Evolutionary conservation across 2,329 filamentous ascomycete species (phyloP).

Genomic region (Thielaviopsis ethacetica): DNA sequence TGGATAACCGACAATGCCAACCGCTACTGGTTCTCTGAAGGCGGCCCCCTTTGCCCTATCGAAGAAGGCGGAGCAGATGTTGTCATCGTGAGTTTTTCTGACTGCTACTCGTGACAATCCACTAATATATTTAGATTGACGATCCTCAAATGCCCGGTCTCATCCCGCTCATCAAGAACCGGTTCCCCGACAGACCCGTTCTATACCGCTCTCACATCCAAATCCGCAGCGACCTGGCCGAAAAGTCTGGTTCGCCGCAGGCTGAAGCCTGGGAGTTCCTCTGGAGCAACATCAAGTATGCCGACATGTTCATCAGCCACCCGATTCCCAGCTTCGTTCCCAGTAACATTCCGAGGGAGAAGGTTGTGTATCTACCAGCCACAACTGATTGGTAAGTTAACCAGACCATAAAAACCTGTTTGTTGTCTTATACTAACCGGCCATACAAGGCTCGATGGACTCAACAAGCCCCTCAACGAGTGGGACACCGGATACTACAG

Average conservation of each 20-base stretch:
- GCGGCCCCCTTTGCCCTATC: slow-evolving; percentile 48
- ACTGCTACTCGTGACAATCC: neutral
- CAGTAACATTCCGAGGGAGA: slow-evolving; percentile 43
- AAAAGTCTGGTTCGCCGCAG: slow-evolving; percentile 46
- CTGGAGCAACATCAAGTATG: slow-evolving; percentile 52
- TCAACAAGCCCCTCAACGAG: slow-evolving; percentile 57
- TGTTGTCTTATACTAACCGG: slow-evolving; percentile 14
- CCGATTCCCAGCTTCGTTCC: slow-evolving; percentile 65
- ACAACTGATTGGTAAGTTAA: slow-evolving; percentile 55
- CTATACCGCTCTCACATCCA: slow-evolving; percentile 75
- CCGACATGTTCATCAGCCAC: slow-evolving; percentile 70
- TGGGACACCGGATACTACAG: slow-evolving; percentile 62
- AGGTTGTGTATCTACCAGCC: slow-evolving; percentile 60
- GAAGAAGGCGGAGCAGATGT: slow-evolving; percentile 60
- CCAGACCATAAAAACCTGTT: slow-evolving; percentile 5
- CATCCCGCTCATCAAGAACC: slow-evolving; percentile 56
- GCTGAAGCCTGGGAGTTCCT: slow-evolving; percentile 60
- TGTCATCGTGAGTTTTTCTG: slow-evolving; percentile 37
- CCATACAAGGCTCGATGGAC: slow-evolving; percentile 40
- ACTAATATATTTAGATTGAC: slow-evolving; percentile 37
- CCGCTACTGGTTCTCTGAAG: slow-evolving; percentile 54
- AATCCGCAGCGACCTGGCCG: slow-evolving; percentile 57
- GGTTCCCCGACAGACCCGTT: slow-evolving; percentile 57
- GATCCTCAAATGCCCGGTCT: slow-evolving; percentile 74
- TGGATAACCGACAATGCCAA: slow-evolving; percentile 63